Evolutionary conservation across 805 yeast genomes (phyloP).

Genomic region (Candida ascalaphidarum): DNA sequence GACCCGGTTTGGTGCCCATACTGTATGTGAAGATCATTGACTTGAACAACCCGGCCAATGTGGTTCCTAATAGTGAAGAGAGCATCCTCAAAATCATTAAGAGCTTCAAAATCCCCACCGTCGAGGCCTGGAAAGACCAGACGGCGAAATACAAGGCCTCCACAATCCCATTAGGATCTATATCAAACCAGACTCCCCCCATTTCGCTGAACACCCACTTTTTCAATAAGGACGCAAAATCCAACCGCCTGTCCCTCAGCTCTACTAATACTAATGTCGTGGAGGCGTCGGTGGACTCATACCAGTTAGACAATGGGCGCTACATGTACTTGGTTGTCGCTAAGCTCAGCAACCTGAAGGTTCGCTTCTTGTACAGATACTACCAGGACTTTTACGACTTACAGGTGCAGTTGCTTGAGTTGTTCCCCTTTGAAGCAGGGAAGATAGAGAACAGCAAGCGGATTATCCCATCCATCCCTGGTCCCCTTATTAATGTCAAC

Average conservation of each 20-base stretch:
- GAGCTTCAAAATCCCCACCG: conserved; percentile 73
- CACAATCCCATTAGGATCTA: conserved; percentile 61
- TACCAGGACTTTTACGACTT: conserved; percentile 95
- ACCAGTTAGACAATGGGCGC: conserved; percentile 73
- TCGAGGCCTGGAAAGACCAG: conserved; percentile 89
- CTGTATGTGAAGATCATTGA: conserved; percentile 83
- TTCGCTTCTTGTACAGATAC: conserved; percentile 70
- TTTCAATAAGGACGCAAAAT: conserved; percentile 16
- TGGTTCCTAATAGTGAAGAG: conserved; percentile 46
- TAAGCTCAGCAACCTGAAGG: conserved; percentile 56
- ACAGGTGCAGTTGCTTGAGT: conserved; percentile 73
- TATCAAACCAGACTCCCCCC: conserved; percentile 23
- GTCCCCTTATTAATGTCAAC: conserved; percentile 87
- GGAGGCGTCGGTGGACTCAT: conserved; percentile 73
- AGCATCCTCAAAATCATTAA: conserved; percentile 45
- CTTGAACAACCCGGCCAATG: conserved; percentile 33
- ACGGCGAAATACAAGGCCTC: conserved; percentile 91
- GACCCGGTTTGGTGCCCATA: conserved; percentile 94
- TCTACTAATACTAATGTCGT: conserved; percentile 30
- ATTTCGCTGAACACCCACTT: conserved; percentile 28
- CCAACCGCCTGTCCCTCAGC: conserved; percentile 23
- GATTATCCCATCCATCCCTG: conserved; percentile 89
- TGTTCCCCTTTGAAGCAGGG: conserved; percentile 91
- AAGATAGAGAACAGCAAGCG: conserved; percentile 68
- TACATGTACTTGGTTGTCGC: conserved; percentile 81